Base-by-base conservation (phyloP, 371 early-diverging fungal genomes). In the Apophysomyces trapeziformis region DNA sequence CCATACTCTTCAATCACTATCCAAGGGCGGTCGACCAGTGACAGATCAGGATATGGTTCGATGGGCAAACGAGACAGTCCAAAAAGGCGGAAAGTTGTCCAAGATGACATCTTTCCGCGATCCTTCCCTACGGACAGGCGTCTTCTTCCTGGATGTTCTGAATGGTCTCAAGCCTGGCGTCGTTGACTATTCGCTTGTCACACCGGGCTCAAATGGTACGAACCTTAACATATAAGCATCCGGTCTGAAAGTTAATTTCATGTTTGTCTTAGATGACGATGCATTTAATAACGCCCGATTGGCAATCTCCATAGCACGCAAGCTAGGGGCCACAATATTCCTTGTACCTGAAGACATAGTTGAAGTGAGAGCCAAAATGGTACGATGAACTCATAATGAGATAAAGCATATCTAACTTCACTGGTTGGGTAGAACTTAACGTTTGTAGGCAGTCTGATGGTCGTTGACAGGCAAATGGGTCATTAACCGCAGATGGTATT, bases 311-410 rank as follows among this genome's bases (percentile, higher is more conserved):
- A 93, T 96, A 79, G 97, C 97, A 14, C 90, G 97, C 75, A 96
- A 96, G 81, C 80, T 97, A 60, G 97, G 97, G 38, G 96, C 97
- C 7, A 94, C 96, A 44, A 96, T 97, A 71, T 97, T 96, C 76
- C 86, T 96, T 47, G 83, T 96, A 44, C 97, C 97, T 5, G 97
- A 97, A 82, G 97, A 97, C 80, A 96, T 97, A 75, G 90, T 95
- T 47, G 97, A 96, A 77, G 92, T 92, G 58, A 88, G 92, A 73
- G 86, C 93, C 66, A 94, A 93, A 83, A 93, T 94, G 93, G 89
- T 82, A 75, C 74, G 56, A 16, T 12, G 36, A 14, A 21, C 11
- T 41, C 0, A 35, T 39, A 36, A 63, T n/a, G 38, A 14, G 38
- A 50, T 11, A 16, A 47, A 3, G 37, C 35, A 21, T 12, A 39